Conservation (phyloP, 805 yeast genomes). For the Wilhelminamyces savonicus region DNA sequence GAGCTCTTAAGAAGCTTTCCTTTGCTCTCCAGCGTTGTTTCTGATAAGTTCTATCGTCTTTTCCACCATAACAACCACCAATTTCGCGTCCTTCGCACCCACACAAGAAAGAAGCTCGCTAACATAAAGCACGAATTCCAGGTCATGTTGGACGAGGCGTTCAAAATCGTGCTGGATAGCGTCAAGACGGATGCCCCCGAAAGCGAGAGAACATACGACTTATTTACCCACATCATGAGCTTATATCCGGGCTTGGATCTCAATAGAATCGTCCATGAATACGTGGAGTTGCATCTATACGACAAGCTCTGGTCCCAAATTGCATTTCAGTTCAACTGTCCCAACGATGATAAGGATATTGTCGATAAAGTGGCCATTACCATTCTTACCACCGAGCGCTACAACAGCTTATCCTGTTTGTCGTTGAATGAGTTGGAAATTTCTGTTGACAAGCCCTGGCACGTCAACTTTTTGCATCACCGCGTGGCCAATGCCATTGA, state of each 20-base stretch:
- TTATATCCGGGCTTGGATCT: slow-evolving; percentile 39
- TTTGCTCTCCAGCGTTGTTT: slow-evolving; percentile 32
- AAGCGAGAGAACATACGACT: slow-evolving; percentile 26
- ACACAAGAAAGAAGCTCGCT: slow-evolving; percentile 19
- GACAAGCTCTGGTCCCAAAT: slow-evolving; percentile 58
- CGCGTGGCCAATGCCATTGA: slow-evolving; percentile 46
- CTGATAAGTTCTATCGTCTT: slow-evolving; percentile 29
- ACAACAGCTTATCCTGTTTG: slow-evolving; percentile 29
- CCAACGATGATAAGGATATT: slow-evolving; percentile 13
- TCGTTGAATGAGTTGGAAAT: slow-evolving; percentile 49
- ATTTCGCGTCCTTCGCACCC: slow-evolving; percentile 23
- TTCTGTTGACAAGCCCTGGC: slow-evolving; percentile 35
- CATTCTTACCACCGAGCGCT: slow-evolving; percentile 22
- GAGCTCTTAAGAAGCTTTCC: slow-evolving; percentile 32
- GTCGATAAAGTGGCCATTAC: slow-evolving; percentile 20
- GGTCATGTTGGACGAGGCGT: slow-evolving; percentile 28
- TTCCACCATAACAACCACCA: slow-evolving; percentile 36
- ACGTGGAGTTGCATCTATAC: slow-evolving; percentile 65
- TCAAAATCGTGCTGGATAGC: slow-evolving; percentile 31
- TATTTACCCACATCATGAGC: slow-evolving; percentile 22
- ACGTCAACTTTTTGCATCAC: slow-evolving; percentile 24
- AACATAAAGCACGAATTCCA: slow-evolving; percentile 26
- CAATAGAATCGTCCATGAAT: slow-evolving; percentile 53
- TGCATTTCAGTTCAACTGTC: slow-evolving; percentile 24
- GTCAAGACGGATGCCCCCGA: slow-evolving; percentile 27